Evolutionary conservation across 257 asterid genomes (phyloP), one percentile per base, ranked within the genome.

Genomic region (Solanum chilense): DNA sequence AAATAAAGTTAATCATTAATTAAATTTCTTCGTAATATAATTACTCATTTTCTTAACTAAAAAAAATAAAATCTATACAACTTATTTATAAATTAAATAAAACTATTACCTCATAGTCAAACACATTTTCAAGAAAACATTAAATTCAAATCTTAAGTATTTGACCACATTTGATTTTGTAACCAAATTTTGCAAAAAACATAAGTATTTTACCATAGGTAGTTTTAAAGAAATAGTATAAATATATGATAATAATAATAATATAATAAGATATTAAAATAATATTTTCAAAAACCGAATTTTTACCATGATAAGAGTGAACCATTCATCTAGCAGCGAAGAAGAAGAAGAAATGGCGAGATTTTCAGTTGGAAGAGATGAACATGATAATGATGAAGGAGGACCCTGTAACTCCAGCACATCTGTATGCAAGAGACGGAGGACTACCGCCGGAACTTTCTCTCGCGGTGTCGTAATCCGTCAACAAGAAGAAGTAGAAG

Each of bases 301-400:
- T 21, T 58, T 58, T 27, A 60, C 12, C 25, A 60, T 60, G 68
- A 21, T 25, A 66, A 27, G 73, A 66, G 73, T 27, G 35, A 66
- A 66, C 20, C 37, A 66, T 12, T 25, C 35, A 27, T 66, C 20
- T 66, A 66, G 73, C 6, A 29, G 8, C 73, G 37, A 66, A 12
- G 25, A 71, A 39, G 86, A 66, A 35, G 27, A 15, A 64, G 74
- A 85, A 71, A 94, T 92, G 96, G 90, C 86, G 89, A 93, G 94
- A 91, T 94, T 92, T 87, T 91, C 94, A 29, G 83, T 90, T n/a
- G 89, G 87, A 44, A 71, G 88, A 33, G 90, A 88, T 37, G 90
- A 86, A 78, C 66, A 78, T 33, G 93, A 89, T 16, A 27, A 39
- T 9, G 85, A 37, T 42, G 86, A 82, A 31, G 33, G 33, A n/a